A percentile compares a stretch with the other conserved stretches of the same genome.
phyloP scores from a whole-genome alignment of 306 rosid genomes.

The Chamaecrista fasciculata region DNA sequence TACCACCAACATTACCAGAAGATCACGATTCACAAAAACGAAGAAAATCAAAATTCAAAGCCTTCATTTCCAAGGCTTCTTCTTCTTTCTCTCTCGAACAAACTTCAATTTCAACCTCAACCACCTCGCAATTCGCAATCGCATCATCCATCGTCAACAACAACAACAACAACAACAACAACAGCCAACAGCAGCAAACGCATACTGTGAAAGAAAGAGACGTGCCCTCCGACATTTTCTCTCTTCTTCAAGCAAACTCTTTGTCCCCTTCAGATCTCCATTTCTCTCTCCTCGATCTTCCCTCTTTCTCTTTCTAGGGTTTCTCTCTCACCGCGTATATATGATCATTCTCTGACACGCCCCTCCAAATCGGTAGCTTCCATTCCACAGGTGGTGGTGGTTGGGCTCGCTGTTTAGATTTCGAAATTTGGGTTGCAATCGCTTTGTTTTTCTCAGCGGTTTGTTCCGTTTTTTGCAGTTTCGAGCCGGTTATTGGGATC shows the following conservation, averaged over 20 bases:
- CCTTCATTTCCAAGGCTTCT: constrained; percentile 2
- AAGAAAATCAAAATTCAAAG: not conserved
- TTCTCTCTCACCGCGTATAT: constrained; percentile 40
- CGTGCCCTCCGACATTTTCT: constrained; percentile 78
- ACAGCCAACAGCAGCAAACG: not conserved
- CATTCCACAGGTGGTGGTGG: constrained; percentile 32
- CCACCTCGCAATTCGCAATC: not conserved
- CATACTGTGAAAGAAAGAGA: constrained; percentile 64
- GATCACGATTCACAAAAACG: too few relatives aligned
- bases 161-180: constrained; percentile 14
- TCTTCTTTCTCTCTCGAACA: not conserved
- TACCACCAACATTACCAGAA: not conserved
- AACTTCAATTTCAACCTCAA: constrained; percentile 10
- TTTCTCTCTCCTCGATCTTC: constrained; percentile 22
- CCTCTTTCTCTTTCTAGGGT: constrained; percentile 38
- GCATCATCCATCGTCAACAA: too few relatives aligned
- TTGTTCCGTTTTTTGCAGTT: constrained; percentile 36
- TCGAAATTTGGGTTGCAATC: constrained; percentile 17
- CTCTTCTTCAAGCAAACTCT: constrained; percentile 74
- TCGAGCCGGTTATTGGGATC: constrained; percentile 39
- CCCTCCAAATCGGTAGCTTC: constrained; percentile 18
- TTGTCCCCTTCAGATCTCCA: constrained; percentile 37
- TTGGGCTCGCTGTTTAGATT: not conserved
- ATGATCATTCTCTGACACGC: constrained; percentile 40
- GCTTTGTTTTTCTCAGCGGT: not conserved